Conservation (phyloP, 768 basidiomycete genomes). For the Boletus subcaerulescens region DNA sequence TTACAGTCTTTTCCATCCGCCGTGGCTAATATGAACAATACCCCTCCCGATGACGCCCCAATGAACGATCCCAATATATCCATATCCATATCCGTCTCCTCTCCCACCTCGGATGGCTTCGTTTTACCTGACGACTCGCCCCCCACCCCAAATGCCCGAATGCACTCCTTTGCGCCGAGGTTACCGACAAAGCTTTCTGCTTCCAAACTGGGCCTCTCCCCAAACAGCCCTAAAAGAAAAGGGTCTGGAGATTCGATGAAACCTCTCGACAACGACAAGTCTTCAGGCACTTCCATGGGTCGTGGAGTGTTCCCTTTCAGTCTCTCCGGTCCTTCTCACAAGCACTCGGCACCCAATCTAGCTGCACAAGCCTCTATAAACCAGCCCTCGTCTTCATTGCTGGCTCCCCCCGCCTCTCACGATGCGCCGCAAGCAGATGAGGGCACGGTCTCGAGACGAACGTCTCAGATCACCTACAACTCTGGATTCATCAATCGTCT, state of each 20-base stretch:
- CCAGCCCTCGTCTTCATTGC: slow-evolving; percentile 43
- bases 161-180: slow-evolving; percentile 70
- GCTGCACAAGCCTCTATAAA: slow-evolving; percentile 9
- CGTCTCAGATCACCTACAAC: slow-evolving; percentile 77
- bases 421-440: slow-evolving; percentile 39
- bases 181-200: slow-evolving; percentile 65
- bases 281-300: neutral
- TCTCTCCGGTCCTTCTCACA: slow-evolving; percentile 27
- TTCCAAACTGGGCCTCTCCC: slow-evolving; percentile 44
- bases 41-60: slow-evolving; percentile 19
- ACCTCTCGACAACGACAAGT: slow-evolving; percentile 31
- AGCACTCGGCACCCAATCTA: slow-evolving; percentile 23
- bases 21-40: slow-evolving; percentile 15
- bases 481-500: slow-evolving; percentile 76
- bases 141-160: slow-evolving; percentile 56
- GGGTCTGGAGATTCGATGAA: slow-evolving; percentile 39
- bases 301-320: slow-evolving; percentile 33
- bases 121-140: slow-evolving; percentile 29
- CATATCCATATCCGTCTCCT: slow-evolving; percentile 51
- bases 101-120: slow-evolving; percentile 39
- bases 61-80: slow-evolving; percentile 38
- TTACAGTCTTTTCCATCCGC: slow-evolving; percentile 45
- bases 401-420: slow-evolving; percentile 49
- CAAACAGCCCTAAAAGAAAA: slow-evolving; percentile 57
- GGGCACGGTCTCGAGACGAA: slow-evolving; percentile 46